Conservation (phyloP, 2,329 filamentous ascomycete species). For the Cercospora janseana region DNA sequence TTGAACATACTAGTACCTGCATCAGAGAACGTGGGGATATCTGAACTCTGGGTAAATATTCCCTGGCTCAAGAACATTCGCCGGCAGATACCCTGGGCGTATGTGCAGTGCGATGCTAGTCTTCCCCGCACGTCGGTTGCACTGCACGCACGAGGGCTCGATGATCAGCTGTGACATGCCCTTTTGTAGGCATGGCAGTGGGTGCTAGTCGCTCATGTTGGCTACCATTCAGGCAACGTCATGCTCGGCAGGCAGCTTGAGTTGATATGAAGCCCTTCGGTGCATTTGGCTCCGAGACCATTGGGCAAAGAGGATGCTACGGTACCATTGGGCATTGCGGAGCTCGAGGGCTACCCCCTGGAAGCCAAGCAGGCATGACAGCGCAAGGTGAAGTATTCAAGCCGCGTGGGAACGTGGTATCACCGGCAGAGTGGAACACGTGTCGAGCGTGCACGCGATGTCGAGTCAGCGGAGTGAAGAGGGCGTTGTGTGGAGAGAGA, state of each 20-base stretch:
- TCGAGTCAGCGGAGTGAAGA: background rate
- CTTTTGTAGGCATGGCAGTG: background rate
- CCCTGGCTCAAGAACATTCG: background rate
- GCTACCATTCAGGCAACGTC: background rate
- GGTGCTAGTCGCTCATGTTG: background rate
- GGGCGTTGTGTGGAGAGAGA: background rate
- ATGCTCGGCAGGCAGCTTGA: too few relatives aligned
- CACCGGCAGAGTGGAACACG: too few relatives aligned
- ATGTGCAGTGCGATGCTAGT: conserved; percentile 1
- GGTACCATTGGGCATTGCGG: too few relatives aligned
- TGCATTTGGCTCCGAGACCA: too few relatives aligned
- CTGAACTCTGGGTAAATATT: conserved; percentile 1
- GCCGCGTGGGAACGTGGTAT: too few relatives aligned
- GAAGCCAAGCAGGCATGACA: too few relatives aligned
- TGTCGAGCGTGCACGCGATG: background rate
- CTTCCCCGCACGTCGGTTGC: conserved; percentile 7
- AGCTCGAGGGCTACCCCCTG: too few relatives aligned
- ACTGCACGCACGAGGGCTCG: background rate
- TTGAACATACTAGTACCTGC: conserved; percentile 23
- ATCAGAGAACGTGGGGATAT: background rate
- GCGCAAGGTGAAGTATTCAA: too few relatives aligned
- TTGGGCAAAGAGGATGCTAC: too few relatives aligned
- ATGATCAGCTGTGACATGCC: conserved; percentile 1
- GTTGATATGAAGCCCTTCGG: too few relatives aligned
- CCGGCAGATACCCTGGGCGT: background rate